A percentile compares a stretch with the other conserved stretches of the same genome.
phyloP scores from a whole-genome alignment of 192 early-diverging fungal species.

The Geranomyces michiganensis region DNA sequence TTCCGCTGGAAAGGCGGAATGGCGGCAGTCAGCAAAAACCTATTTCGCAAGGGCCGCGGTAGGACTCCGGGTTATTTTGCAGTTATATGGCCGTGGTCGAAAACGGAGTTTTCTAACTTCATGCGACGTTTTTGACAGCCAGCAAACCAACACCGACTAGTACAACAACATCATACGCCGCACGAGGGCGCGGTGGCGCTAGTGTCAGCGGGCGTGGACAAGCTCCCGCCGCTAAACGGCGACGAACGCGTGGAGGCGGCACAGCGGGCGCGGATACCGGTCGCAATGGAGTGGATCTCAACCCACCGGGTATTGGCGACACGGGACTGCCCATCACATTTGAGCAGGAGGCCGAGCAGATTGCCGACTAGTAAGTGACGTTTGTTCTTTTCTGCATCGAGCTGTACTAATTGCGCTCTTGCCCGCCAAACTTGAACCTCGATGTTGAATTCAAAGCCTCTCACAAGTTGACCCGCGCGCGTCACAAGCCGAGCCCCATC shows the following conservation, averaged over 20 bases:
- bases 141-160: neutral
- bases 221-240: constrained; percentile 38
- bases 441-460: neutral
- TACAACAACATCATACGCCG: neutral
- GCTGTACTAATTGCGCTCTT: too few species aligned
- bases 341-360: constrained; percentile 34
- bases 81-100: too few species aligned
- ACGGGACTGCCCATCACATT: constrained; percentile 27
- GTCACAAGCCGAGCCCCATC: neutral
- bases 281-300: neutral
- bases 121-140: neutral
- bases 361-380: constrained; percentile 35
- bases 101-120: too few species aligned
- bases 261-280: neutral
- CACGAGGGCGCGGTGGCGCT: constrained; percentile 9
- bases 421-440: neutral
- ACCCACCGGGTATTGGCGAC: constrained; percentile 12
- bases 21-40: constrained; percentile 33
- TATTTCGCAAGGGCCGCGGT: constrained; percentile 13
- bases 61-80: too few species aligned
- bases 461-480: neutral
- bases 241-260: constrained; percentile 30
- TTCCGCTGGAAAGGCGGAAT: constrained; percentile 71
- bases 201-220: neutral
- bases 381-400: neutral